phyloP scores from a whole-genome alignment of 495 filamentous ascomycete species.

The Penicillium tannophilum region DNA sequence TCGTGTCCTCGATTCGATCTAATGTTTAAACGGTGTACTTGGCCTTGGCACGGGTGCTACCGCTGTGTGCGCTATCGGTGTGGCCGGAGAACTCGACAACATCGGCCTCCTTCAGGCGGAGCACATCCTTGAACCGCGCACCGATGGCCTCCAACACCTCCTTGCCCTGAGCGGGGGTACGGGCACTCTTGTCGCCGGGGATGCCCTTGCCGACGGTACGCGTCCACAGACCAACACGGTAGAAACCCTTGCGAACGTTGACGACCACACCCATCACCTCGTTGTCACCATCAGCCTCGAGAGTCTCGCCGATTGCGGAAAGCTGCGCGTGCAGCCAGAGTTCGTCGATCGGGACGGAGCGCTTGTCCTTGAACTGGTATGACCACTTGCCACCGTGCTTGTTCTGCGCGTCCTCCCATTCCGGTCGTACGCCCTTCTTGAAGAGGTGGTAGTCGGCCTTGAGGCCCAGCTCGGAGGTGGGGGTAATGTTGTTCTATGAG shows the following conservation, averaged over 20 bases:
- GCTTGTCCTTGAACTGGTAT: conserved; percentile 95
- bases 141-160: conserved; percentile 83
- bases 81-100: conserved; percentile 93
- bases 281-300: conserved; percentile 86
- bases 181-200: conserved; percentile 70
- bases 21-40: conserved; percentile 76
- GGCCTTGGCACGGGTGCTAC: conserved; percentile 92
- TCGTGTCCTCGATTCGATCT: background rate
- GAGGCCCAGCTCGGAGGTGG: conserved; percentile 89
- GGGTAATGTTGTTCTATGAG: conserved; percentile 92
- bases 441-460: conserved; percentile 99
- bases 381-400: conserved; percentile 99
- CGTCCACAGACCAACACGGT: conserved; percentile 92
- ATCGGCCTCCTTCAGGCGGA: conserved; percentile 75
- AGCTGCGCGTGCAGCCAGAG: conserved; percentile 98
- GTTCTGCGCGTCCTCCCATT: conserved; percentile 98
- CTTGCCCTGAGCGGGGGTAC: conserved; percentile 76
- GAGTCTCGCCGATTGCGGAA: conserved; percentile 94
- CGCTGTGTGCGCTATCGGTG: conserved; percentile 87
- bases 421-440: conserved; percentile 93
- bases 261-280: conserved; percentile 99
- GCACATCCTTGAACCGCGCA: conserved; percentile 83
- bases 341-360: conserved; percentile 85
- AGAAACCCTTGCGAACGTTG: conserved; percentile 98
- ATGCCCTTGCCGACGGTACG: conserved; percentile 84